Evolutionary conservation across 192 early-diverging fungal genomes (phyloP), one percentile per base, ranked within the genome.

Genomic region (Coemansia aciculifera): DNA sequence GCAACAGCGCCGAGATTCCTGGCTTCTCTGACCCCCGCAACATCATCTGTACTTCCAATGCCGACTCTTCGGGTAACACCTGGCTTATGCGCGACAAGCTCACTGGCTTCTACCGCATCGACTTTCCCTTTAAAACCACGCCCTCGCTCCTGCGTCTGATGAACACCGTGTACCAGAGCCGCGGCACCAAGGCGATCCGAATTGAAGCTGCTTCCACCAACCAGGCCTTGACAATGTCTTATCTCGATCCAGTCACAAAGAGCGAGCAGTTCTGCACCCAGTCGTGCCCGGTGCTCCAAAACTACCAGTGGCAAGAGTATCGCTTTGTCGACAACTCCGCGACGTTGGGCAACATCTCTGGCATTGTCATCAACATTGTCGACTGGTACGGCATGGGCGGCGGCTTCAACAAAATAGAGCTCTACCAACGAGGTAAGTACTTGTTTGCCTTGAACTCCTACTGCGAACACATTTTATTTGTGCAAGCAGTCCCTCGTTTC

Each of bases 31-130:
- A 86, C 68, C 86, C 88, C 10, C 54, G 39, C 40, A 83, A 82
- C 65, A 80, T 81, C 37, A 78, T 89, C 42, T 89, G 87, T 32
- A 78, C 82, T 1, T 9, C 62, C 3, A 32, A 56, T 0, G 42
- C 63, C 12, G 77, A 81, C 31, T 48, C 68, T n/a, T 27, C 70
- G 3, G 68, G 81, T 24, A 73, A 86, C 42, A 87, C 88, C n/a
- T 91, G 90, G 90, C 78, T 93, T 29, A 69, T 93, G 74, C 83
- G 78, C 60, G 86, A 91, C 71, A 73, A 83, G 64, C 85, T 87
- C n/a, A 86, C 88, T 4, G 91, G 91, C 15, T 89, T 84, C 63
- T 89, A 86, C 85, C 78, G 87, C 38, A 85, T 83, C 38, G 72
- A 86, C 62, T 89, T 91, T 48, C 79, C 77, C 7, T 74, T 80